Percentiles rank a stretch among this genome's conserved stretches.
These are phyloP conservation scores for Globisporangium paroecandrum DNA, from an alignment of 352 stramenopile species.

Conservation along the genomic window DNA sequence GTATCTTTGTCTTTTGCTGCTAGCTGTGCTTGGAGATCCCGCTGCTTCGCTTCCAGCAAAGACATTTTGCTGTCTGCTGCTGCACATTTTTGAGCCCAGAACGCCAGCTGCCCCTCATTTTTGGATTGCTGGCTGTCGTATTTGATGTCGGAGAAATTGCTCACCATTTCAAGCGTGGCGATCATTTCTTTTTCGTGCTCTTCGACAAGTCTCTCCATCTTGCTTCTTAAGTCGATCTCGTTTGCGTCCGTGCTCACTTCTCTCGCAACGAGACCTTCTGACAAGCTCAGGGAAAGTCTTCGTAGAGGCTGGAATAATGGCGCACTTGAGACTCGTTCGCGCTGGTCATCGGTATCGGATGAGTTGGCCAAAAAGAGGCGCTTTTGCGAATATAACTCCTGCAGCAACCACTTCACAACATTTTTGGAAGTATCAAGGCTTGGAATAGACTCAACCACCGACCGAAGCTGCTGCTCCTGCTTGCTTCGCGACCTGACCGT, in stretches of 20 bases:
- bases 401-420: conserved; percentile 47
- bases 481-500: conserved; percentile 27
- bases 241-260: neutral
- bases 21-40: conserved; percentile 23
- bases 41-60: conserved; percentile 24
- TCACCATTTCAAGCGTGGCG: conserved; percentile 35
- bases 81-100: conserved; percentile 16
- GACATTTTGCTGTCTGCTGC: conserved; percentile 20
- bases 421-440: conserved; percentile 42
- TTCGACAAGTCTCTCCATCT: conserved; percentile 24
- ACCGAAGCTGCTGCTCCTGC: conserved; percentile 1
- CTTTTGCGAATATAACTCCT: conserved; percentile 52
- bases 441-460: conserved; percentile 42
- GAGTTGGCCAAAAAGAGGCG: conserved; percentile 34
- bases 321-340: neutral
- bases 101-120: conserved; percentile 16
- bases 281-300: neutral
- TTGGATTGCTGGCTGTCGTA: conserved; percentile 9
- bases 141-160: conserved; percentile 31
- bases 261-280: too few relatives aligned
- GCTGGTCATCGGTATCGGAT: conserved; percentile 22
- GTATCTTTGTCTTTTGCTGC: conserved; percentile 24
- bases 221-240: conserved; percentile 10
- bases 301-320: neutral
- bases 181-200: conserved; percentile 37